These are phyloP conservation scores for Capsicum pubescens DNA, from an alignment of 257 asterid genomes.

Conservation along the genomic window DNA sequence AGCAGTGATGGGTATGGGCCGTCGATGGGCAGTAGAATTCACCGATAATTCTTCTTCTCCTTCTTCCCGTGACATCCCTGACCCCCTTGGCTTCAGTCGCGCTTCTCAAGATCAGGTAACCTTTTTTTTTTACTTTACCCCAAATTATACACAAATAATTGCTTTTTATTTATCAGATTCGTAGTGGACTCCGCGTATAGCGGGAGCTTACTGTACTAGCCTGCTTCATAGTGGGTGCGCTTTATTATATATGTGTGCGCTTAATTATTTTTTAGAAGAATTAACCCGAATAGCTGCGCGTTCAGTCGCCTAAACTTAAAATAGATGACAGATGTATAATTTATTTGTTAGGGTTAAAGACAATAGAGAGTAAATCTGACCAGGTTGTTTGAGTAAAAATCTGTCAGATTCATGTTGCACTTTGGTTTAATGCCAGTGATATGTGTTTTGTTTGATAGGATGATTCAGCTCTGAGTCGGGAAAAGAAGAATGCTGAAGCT, in stretches of 20 bases:
- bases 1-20: constrained; percentile 75
- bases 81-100: constrained; percentile 88
- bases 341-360: too few relatives aligned
- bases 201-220: too few relatives aligned
- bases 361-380: too few relatives aligned
- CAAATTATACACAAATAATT: neutral
- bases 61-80: constrained; percentile 81
- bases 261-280: too few relatives aligned
- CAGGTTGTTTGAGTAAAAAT: too few relatives aligned
- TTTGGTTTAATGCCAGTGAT: neutral
- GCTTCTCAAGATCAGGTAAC: constrained; percentile 80
- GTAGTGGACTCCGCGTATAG: neutral
- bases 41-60: constrained; percentile 76
- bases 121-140: neutral
- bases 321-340: too few relatives aligned
- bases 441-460: constrained; percentile 50
- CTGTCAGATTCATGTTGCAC: constrained; percentile 1
- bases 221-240: too few relatives aligned
- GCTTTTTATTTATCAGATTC: neutral
- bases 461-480: constrained; percentile 75
- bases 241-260: too few relatives aligned
- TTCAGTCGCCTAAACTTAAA: too few relatives aligned
- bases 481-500: constrained; percentile 94
- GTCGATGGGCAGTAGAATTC: constrained; percentile 90
- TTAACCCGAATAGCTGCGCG: too few relatives aligned